Base-by-base conservation (phyloP, 2,329 filamentous ascomycete species). In the Fusarium palustre region DNA sequence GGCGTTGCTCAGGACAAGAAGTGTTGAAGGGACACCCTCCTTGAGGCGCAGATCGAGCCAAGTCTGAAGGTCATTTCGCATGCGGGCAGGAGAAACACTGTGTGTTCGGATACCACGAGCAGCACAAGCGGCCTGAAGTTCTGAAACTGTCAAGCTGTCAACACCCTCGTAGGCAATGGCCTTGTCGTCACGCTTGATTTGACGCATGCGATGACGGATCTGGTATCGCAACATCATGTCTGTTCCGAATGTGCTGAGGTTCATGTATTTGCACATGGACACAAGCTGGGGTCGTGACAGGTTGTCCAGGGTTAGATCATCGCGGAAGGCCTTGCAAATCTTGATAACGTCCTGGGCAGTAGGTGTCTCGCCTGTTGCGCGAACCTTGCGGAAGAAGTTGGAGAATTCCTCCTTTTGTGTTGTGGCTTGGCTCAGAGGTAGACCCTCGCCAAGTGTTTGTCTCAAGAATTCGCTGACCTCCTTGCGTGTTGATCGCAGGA, bases 291-390 rank as follows among this genome's bases (percentile, higher is more conserved):
- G 96, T 68, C 96, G 88, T 20, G 94, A 97, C 70, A 99, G 84
- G 82, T 99, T 99, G 88, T 99, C 96, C 33, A 99, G 86, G 0
- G 96, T 99, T 75, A 99, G 79, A 79, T 99, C 96, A 78, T 99
- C 96, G 80, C 96, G 97, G 88, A 99, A 99, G 70, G 97, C 92
- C 86, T 97, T 97, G 89, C 96, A 98, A 68, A 99, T 95, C 82
- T 96, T 97, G 85, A 99, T 97, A 68, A 99, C 93, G 77, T 99
- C 96, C 71, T 94, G 88, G 55, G 90, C 88, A 7, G 92, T 96
- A 1, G 96, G 96, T 46, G 91, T 86, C 83, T 98, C 95, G 69
- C 95, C 96, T 1, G 95, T 97, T 20, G 93, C 90, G 55, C 96
- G 87, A 67, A 98, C 88, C 85, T 99, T 99, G 78, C 93, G 91